Evolutionary conservation across 2,329 filamentous ascomycete genomes (phyloP), one percentile per base, ranked within the genome.

Genomic region (Arthrobotrys sphaeroides): DNA sequence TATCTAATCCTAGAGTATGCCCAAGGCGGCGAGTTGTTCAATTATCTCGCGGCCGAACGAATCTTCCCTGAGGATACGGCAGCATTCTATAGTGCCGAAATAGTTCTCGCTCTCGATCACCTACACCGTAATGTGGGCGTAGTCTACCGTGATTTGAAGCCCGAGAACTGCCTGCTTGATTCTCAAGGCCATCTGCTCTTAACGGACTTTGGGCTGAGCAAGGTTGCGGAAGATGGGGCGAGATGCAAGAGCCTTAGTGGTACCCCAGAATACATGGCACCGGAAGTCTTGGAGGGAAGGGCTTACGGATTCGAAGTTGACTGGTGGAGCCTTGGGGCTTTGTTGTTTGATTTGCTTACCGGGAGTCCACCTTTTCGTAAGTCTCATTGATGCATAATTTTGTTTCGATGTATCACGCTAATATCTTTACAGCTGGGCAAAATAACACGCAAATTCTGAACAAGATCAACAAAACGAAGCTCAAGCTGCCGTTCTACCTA

Each of bases 211-310:
- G 95, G 95, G 3, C 88, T 99, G 16, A 96, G 92, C 84, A 99
- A 99, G 83, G 95, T 98, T 31, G 90, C 94, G 0, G 85, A 83
- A 82, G 83, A 88, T 65, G 87, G 88, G 66, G 86, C 86, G 78
- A 86, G 86, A 31, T 97, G 94, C 86, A 92, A 93, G 83, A 97
- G 93, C 43, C 91, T 97, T 78, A 88, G 97, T 7, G 95, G 95
- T 59, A 99, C 95, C 0, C 90, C 97, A 72, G 95, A 98, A 82
- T 99, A 99, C 86, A 99, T 99, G 95, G 96, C 95, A 0, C 95
- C 95, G 0, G 95, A 99, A 83, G 91, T 99, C 60, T 89, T 99
- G 75, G 88, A 90, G 77, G 94, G 93, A 76, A 90, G 91, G 78
- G 90, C 77, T 36, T 99, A 99, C 82, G 94, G 94, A 80, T 94